A percentile compares a stretch with the other conserved stretches of the same genome.
Evolutionary conservation across 2,329 filamentous ascomycete species (phyloP).

Genomic region (Ophiostoma quercus): DNA sequence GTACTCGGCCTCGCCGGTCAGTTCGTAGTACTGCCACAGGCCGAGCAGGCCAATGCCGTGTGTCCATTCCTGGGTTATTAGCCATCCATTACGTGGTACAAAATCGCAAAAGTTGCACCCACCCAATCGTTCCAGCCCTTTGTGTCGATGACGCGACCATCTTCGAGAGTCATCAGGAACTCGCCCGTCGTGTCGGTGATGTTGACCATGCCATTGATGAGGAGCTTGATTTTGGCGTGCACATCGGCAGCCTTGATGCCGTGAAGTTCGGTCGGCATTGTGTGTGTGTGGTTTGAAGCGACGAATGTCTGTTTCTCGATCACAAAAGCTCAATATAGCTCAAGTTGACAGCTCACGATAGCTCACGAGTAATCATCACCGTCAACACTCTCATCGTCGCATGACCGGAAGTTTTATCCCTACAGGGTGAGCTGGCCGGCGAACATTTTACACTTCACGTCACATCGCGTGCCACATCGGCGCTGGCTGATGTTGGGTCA

Average conservation of each 20-base stretch:
- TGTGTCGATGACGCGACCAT: conserved; percentile 74
- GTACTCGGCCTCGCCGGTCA: conserved; percentile 58
- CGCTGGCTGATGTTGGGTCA: neutral
- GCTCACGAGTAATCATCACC: neutral
- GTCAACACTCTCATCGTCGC: neutral
- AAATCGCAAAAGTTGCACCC: too few species aligned
- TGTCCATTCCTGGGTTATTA: conserved; percentile 73
- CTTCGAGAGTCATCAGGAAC: conserved; percentile 64
- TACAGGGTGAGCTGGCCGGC: neutral
- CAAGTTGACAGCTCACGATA: neutral
- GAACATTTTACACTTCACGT: neutral
- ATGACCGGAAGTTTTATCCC: neutral
- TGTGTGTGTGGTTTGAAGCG: neutral
- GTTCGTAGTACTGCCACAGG: conserved; percentile 73
- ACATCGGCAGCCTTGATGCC: conserved; percentile 45
- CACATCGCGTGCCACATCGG: neutral
- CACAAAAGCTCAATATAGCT: too few species aligned
- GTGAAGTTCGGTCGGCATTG: conserved; percentile 40
- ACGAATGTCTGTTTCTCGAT: too few species aligned
- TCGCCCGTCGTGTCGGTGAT: conserved; percentile 71
- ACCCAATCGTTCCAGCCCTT: conserved; percentile 76
- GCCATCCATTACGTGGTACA: too few species aligned
- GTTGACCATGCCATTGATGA: conserved; percentile 70
- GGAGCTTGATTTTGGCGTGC: conserved; percentile 54
- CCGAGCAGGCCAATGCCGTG: conserved; percentile 76